Percentiles rank a stretch among this genome's conserved stretches.
Evolutionary conservation across 495 filamentous ascomycete genomes (phyloP).

Genomic region (Aspergillus avenaceus): DNA sequence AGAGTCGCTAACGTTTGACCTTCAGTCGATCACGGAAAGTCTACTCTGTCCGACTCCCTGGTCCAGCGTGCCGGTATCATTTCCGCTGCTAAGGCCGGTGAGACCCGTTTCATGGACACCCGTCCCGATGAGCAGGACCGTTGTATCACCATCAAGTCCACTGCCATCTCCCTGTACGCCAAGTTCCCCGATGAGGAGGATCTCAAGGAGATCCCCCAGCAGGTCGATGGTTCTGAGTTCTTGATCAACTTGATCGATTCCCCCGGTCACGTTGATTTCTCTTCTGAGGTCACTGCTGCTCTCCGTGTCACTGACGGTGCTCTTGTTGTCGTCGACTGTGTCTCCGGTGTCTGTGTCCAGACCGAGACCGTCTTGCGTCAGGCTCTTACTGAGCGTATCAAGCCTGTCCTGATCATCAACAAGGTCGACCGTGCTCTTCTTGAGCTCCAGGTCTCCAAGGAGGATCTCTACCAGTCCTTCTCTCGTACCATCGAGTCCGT

Average conservation of each 20-base stretch:
- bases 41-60: constrained; percentile 97
- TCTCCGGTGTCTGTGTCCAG: constrained; percentile 98
- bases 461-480: constrained; percentile 99
- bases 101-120: constrained; percentile 94
- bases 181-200: constrained; percentile 77
- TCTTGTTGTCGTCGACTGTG: constrained; percentile 98
- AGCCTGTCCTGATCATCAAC: constrained; percentile 99
- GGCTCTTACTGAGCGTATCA: constrained; percentile 99
- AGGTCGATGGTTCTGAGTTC: constrained; percentile 88
- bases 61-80: constrained; percentile 99
- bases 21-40: constrained; percentile 98
- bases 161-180: constrained; percentile 97
- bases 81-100: constrained; percentile 94
- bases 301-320: constrained; percentile 99
- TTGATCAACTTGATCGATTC: constrained; percentile 99
- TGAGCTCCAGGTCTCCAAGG: constrained; percentile 96
- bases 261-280: constrained; percentile 99
- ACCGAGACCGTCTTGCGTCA: constrained; percentile 99
- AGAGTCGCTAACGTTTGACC: too few species aligned
- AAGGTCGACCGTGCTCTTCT: constrained; percentile 99
- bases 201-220: constrained; percentile 90
- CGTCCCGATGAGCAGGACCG: constrained; percentile 97
- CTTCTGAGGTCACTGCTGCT: constrained; percentile 97
- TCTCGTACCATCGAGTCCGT: constrained; percentile 98
- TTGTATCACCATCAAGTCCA: constrained; percentile 99